Evolutionary conservation across 163 green algal species (phyloP).

Genomic region (Volvox carteri): DNA sequence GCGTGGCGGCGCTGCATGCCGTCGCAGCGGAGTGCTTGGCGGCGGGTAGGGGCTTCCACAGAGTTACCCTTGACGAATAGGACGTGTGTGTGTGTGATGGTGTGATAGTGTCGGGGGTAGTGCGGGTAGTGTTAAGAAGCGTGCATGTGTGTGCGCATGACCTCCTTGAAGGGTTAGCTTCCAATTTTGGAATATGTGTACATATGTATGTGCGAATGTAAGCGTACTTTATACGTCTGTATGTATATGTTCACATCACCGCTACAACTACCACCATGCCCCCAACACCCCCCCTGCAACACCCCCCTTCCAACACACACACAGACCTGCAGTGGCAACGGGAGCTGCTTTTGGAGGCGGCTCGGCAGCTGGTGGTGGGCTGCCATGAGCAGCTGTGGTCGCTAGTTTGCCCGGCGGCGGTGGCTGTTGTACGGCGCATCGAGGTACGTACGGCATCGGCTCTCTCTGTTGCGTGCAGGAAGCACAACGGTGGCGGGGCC

Average conservation of each 20-base stretch:
- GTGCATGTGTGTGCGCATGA: too few relatives aligned
- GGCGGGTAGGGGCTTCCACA: conserved; percentile 41
- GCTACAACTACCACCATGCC: too few relatives aligned
- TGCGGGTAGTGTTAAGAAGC: too few relatives aligned
- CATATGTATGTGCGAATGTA: not conserved
- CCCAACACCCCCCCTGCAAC: too few relatives aligned
- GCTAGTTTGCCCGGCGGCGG: conserved; percentile 60
- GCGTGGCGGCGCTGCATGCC: conserved; percentile 66
- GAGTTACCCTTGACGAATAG: not conserved
- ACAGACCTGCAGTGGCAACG: conserved; percentile 64
- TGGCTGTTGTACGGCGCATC: conserved; percentile 59
- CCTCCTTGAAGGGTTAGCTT: too few relatives aligned
- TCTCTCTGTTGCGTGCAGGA: too few relatives aligned
- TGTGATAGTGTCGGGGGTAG: not conserved
- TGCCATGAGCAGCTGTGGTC: conserved; percentile 65
- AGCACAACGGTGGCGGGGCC: too few relatives aligned
- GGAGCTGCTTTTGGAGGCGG: conserved; percentile 64
- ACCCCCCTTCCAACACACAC: not conserved
- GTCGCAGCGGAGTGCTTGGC: conserved; percentile 46
- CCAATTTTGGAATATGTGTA: not conserved
- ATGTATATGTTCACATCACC: too few relatives aligned
- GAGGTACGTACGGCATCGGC: too few relatives aligned
- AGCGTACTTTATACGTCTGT: not conserved
- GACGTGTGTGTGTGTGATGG: too few relatives aligned
- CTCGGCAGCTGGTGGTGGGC: conserved; percentile 61